Evolutionary conservation across 2,329 filamentous ascomycete genomes (phyloP).

Genomic region (Bipolaris sorokiniana): DNA sequence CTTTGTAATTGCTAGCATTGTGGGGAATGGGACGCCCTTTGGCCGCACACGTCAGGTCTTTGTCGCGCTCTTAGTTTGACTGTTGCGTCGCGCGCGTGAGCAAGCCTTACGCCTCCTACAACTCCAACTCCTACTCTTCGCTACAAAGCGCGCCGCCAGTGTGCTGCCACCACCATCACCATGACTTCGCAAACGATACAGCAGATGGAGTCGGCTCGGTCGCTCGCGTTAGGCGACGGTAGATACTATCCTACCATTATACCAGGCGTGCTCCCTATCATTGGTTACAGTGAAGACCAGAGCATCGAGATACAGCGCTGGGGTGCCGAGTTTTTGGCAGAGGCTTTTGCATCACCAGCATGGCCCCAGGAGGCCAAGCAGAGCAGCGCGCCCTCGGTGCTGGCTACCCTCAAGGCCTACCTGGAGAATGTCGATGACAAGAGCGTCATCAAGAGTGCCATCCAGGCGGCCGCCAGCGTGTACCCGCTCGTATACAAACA

Average conservation of each 20-base stretch:
- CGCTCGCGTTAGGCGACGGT: conserved; percentile 84
- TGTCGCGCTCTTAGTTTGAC: conserved; percentile 40
- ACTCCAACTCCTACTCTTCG: conserved; percentile 21
- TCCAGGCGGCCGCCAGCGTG: conserved; percentile 89
- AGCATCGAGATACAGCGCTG: conserved; percentile 84
- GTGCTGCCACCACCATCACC: conserved; percentile 26
- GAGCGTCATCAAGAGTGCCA: conserved; percentile 80
- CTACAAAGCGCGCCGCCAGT: conserved; percentile 32
- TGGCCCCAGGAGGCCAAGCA: conserved; percentile 79
- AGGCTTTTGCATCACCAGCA: conserved; percentile 93
- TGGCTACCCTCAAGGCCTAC: conserved; percentile 71
- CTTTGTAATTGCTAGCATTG: conserved; percentile 27
- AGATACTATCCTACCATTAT: conserved; percentile 91
- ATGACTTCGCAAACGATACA: conserved; percentile 58
- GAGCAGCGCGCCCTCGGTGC: conserved; percentile 74
- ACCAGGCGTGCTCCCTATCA: conserved; percentile 89
- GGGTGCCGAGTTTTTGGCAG: conserved; percentile 94
- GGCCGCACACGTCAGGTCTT: conserved; percentile 30
- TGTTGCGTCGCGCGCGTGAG: conserved; percentile 39
- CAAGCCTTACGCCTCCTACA: conserved; percentile 25
- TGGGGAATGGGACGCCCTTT: conserved; percentile 38
- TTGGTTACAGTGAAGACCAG: conserved; percentile 70
- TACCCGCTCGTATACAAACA: conserved; percentile 91
- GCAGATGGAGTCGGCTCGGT: conserved; percentile 88
- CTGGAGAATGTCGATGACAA: conserved; percentile 69